Percentiles rank a stretch among this genome's conserved stretches.
Conservation (phyloP, 768 basidiomycete genomes). For the Roridomyces roridus region DNA sequence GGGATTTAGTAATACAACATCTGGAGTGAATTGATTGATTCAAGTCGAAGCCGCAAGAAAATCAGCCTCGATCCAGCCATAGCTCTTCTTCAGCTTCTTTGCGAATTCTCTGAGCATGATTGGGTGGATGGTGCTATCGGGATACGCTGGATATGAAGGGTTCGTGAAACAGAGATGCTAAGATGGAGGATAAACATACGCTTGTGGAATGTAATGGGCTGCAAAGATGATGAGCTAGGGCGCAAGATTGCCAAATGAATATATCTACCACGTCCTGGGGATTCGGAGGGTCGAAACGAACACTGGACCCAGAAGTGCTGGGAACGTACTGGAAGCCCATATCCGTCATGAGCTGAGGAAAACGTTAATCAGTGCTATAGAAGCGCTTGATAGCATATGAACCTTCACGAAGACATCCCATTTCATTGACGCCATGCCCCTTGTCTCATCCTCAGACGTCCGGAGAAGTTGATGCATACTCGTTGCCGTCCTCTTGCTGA, state of each 20-base stretch:
- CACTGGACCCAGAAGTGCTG: conserved; percentile 81
- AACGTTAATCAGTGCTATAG: background rate
- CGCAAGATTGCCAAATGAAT: background rate
- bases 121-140: conserved; percentile 67
- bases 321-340: conserved; percentile 81
- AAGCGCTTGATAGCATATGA: conserved; percentile 7
- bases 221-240: too few relatives aligned
- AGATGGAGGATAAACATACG: conserved; percentile 47
- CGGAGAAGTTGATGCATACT: conserved; percentile 72
- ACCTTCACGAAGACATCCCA: conserved; percentile 85
- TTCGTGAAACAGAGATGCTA: conserved; percentile 8
- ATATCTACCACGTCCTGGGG: conserved; percentile 47
- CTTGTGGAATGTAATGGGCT: conserved; percentile 72
- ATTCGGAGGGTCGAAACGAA: conserved; percentile 80
- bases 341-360: conserved; percentile 69
- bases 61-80: conserved; percentile 69
- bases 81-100: conserved; percentile 62
- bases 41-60: conserved; percentile 34
- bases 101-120: conserved; percentile 57
- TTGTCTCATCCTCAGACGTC: conserved; percentile 59
- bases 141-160: conserved; percentile 64
- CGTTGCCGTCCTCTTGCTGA: conserved; percentile 63
- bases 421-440: conserved; percentile 66
- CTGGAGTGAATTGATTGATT: too few relatives aligned
- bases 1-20: too few relatives aligned